A percentile compares a stretch with the other conserved stretches of the same genome.
phyloP scores from a whole-genome alignment of 768 basidiomycete species.

The Lyophyllum atratum region DNA sequence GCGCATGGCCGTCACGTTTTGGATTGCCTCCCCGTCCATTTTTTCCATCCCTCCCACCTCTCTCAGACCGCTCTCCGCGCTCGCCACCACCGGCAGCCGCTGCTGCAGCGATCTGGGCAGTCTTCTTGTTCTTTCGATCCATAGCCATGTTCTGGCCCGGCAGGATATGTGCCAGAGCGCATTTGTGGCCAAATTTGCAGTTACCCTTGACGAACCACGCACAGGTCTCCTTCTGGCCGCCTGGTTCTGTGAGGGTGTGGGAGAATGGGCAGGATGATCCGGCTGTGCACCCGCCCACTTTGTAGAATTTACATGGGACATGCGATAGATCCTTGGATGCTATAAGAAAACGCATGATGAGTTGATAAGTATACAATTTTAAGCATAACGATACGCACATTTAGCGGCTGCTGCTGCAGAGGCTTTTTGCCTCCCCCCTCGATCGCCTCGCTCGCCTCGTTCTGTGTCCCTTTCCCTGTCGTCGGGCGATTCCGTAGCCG shows the following conservation, averaged over 20 bases:
- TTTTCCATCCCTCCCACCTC: conserved; percentile 26
- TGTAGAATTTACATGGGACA: conserved; percentile 98
- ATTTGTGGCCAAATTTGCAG: conserved; percentile 71
- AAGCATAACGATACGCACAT: conserved; percentile 13
- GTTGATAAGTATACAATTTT: not conserved
- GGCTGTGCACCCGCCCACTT: conserved; percentile 91
- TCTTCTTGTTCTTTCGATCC: conserved; percentile 98
- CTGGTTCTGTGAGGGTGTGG: conserved; percentile 71
- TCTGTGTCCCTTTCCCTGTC: conserved; percentile 24
- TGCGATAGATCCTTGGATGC: conserved; percentile 85
- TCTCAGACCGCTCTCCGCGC: conserved; percentile 29
- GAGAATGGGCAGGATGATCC: conserved; percentile 97
- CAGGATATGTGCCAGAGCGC: conserved; percentile 91
- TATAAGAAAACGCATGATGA: conserved; percentile 3
- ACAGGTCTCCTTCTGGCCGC: conserved; percentile 78
- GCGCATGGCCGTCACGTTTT: conserved; percentile 36
- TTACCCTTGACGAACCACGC: conserved; percentile 95
- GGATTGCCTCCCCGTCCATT: conserved; percentile 36
- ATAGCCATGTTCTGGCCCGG: conserved; percentile 94
- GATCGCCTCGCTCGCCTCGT: conserved; percentile 20
- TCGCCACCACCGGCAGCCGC: conserved; percentile 38
- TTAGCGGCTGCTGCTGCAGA: conserved; percentile 18
- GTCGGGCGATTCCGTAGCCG: conserved; percentile 20
- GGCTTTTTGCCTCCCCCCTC: conserved; percentile 20
- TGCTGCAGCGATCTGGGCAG: conserved; percentile 69